Conservation (phyloP, 371 early-diverging fungal genomes). For the Syncephalastrum racemosum region DNA sequence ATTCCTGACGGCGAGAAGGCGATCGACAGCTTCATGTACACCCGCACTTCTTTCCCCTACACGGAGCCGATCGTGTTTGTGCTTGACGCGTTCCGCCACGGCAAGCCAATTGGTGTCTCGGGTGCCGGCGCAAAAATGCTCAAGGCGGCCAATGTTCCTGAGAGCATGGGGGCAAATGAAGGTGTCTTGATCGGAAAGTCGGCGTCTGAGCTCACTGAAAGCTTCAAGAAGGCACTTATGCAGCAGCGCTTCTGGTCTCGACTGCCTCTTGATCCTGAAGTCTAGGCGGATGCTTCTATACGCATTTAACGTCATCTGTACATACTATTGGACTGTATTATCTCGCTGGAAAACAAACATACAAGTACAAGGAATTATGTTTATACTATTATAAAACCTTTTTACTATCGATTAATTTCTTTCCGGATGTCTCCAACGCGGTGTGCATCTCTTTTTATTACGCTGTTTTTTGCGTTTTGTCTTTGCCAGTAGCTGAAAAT, state of each 20-base stretch:
- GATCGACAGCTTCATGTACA: conserved; percentile 17
- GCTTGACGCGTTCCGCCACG: conserved; percentile 35
- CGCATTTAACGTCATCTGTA: too few species aligned
- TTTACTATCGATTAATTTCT: too few species aligned
- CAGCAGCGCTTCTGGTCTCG: conserved; percentile 40
- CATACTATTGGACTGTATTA: too few species aligned
- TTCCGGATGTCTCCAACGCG: too few species aligned
- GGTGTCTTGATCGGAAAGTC: conserved; percentile 24
- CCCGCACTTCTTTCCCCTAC: conserved; percentile 24
- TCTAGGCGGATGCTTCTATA: background rate
- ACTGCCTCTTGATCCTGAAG: conserved; percentile 28
- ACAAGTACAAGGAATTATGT: too few species aligned
- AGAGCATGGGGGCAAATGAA: conserved; percentile 7
- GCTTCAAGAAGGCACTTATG: conserved; percentile 21
- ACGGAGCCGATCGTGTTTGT: conserved; percentile 36
- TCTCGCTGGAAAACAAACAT: too few species aligned
- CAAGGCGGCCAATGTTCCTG: conserved; percentile 14
- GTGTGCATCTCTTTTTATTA: too few species aligned
- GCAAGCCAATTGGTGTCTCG: conserved; percentile 38
- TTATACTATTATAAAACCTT: too few species aligned
- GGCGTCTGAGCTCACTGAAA: background rate
- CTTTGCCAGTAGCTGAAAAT: too few species aligned
- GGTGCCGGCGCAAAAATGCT: conserved; percentile 25
- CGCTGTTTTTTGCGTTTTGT: too few species aligned
- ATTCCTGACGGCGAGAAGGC: conserved; percentile 33